Evolutionary conservation across 768 basidiomycete species (phyloP).

Genomic region (Sarcomyxa edulis): DNA sequence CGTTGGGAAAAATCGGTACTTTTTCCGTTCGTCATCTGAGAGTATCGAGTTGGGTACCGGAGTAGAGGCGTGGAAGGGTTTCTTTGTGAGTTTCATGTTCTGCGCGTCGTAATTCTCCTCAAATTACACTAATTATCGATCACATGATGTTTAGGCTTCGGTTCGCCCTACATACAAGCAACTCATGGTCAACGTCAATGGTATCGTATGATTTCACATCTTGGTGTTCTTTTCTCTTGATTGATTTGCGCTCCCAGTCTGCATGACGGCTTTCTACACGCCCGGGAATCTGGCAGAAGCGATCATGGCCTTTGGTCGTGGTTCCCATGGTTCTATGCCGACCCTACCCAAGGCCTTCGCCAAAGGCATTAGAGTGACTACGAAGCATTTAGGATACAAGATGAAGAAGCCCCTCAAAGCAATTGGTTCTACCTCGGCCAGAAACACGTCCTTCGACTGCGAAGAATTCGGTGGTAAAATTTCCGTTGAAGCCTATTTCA

Average conservation of each 20-base stretch:
- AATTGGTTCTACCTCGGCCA: constrained; percentile 31
- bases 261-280: constrained; percentile 50
- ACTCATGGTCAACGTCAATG: constrained; percentile 50
- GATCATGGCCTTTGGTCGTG: constrained; percentile 39
- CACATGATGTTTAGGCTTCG: no score
- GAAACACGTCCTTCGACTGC: constrained; percentile 39
- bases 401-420: constrained; percentile 40
- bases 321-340: constrained; percentile 38
- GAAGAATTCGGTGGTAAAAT: constrained; percentile 47
- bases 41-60: constrained; percentile 24
- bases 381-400: constrained; percentile 49
- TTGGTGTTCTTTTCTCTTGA: constrained; percentile 2
- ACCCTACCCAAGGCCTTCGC: constrained; percentile 41
- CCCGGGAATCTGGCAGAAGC: constrained; percentile 61
- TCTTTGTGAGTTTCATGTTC: no score
- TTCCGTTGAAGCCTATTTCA: constrained; percentile 62
- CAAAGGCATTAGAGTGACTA: constrained; percentile 53
- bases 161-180: constrained; percentile 43
- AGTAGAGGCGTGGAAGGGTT: constrained; percentile 38
- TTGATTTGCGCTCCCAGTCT: constrained; percentile 19
- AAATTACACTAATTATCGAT: no score
- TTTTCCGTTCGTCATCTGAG: constrained; percentile 34
- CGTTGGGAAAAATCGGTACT: constrained; percentile 51
- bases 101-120: no score
- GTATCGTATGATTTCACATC: constrained; percentile 2